Base-by-base conservation (phyloP, 805 yeast genomes). In the Yamadazyma laniorum region DNA sequence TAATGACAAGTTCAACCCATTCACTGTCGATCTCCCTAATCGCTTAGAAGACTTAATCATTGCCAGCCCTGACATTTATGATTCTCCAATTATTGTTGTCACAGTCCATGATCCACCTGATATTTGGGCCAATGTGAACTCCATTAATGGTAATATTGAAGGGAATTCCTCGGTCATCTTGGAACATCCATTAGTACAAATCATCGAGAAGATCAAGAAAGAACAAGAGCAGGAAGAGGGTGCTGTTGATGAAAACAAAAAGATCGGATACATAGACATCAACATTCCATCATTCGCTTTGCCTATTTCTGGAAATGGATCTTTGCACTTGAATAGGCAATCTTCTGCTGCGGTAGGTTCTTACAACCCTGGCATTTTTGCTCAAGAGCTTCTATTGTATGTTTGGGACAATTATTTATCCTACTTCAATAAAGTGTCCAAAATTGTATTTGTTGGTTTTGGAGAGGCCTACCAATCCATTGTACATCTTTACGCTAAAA, bases 351-450 rank as follows among this genome's bases (percentile, higher is more conserved):
- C 50, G 21, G 26, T 37, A 13, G 75, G 72, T 29, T 32, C 52
- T 2, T 82, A 82, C 55, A 80, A 80, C 44, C 79, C 84, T 23
- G 70, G 77, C 21, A 77, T 77, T 8, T 74, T 82, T 14, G 74
- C 93, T 1, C 95, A 88, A 56, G 96, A 89, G 51, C 70, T 85
- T 1, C 55, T 88, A 30, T 59, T 85, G 8, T 85, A 85, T 55
- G 52, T 93, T 13, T 93, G 98, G 96, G 98, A 91, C 58, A 86
- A 89, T 56, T 88, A 86, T 53, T 64, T 93, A 36, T 80, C 83
- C 43, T 86, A 82, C 55, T 85, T 89, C 49, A 49, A 56, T 12
- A 75, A 76, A 37, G 77, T 85, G 30, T 67, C 77, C 31, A 85
- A 85, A 47, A 58, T 93, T 22, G 81, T 85, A 1, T 80, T 91